A percentile compares a stretch with the other conserved stretches of the same genome.
These are phyloP conservation scores for Aspergillus sp. DNA, from an alignment of 2,329 filamentous ascomycete species.

Conservation along the genomic window DNA sequence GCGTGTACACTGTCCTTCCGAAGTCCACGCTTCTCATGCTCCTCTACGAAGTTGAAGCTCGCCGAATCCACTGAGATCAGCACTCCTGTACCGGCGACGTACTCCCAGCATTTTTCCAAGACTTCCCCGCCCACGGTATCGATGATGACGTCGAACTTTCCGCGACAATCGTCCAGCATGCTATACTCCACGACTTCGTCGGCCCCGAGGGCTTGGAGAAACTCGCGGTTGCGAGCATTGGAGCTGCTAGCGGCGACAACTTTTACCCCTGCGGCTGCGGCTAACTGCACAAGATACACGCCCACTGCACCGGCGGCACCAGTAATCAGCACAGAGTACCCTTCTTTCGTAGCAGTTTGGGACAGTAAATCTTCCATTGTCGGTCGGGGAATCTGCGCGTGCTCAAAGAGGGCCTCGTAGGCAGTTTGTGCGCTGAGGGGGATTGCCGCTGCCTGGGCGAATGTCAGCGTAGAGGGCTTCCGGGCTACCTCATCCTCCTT, in stretches of 20 bases:
- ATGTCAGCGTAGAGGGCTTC: constrained; percentile 25
- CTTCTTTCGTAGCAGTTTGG: background rate
- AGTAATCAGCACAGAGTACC: constrained; percentile 35
- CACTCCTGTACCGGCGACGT: constrained; percentile 19
- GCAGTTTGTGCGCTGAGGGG: constrained; percentile 35
- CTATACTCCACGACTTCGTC: constrained; percentile 43
- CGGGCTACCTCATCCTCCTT: constrained; percentile 17
- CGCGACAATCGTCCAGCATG: constrained; percentile 3
- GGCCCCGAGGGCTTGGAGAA: constrained; percentile 39
- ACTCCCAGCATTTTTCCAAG: constrained; percentile 24
- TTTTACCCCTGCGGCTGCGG: constrained; percentile 28
- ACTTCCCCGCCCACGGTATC: constrained; percentile 31
- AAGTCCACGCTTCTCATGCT: constrained; percentile 9
- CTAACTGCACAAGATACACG: constrained; percentile 42
- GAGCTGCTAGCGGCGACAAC: constrained; percentile 42
- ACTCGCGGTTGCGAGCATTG: constrained; percentile 33
- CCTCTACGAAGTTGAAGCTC: constrained; percentile 30
- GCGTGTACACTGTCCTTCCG: too few species aligned
- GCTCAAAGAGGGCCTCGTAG: constrained; percentile 35
- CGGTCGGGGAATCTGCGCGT: constrained; percentile 18
- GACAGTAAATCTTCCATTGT: too few species aligned
- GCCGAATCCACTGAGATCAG: constrained; percentile 32
- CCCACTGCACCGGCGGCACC: constrained; percentile 43
- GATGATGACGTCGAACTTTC: constrained; percentile 27
- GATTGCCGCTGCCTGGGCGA: constrained; percentile 28